A percentile compares a stretch with the other conserved stretches of the same genome.
Evolutionary conservation across 1,139 yeast species (phyloP).

Genomic region (Lodderomyces jiufengensis): DNA sequence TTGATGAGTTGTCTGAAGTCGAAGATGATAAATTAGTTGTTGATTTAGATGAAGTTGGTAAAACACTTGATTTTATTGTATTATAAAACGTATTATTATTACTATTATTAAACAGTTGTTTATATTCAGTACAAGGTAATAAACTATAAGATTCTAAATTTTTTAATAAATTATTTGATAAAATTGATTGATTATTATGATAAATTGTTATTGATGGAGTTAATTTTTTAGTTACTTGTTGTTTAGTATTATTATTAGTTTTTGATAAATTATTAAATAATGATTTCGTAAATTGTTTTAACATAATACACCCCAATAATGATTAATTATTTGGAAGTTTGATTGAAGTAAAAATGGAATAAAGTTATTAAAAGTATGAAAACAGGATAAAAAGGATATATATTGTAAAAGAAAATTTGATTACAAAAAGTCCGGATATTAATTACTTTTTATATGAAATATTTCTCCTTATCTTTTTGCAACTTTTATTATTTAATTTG

Average conservation of each 20-base stretch:
- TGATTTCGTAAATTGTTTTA: too few relatives aligned
- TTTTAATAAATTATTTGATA: conserved; percentile 26
- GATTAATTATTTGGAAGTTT: too few relatives aligned
- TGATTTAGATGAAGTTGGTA: background rate
- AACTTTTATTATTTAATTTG: too few relatives aligned
- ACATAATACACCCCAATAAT: background rate
- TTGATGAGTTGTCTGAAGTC: conserved; percentile 6
- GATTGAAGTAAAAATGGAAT: too few relatives aligned
- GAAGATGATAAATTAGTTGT: background rate
- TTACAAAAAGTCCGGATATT: too few relatives aligned
- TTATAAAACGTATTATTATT: background rate
- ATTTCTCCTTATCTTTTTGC: too few relatives aligned
- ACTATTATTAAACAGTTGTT: conserved; percentile 9
- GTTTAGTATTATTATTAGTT: background rate
- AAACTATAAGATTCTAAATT: conserved; percentile 21
- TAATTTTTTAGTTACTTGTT: background rate
- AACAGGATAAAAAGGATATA: too few relatives aligned
- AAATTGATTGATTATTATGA: conserved; percentile 27
- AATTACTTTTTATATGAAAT: too few relatives aligned
- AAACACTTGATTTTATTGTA: background rate
- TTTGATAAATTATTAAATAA: background rate
- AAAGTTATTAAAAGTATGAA: too few relatives aligned
- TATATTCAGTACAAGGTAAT: conserved; percentile 22
- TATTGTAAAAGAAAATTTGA: too few relatives aligned
- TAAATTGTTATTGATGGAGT: conserved; percentile 16